These are phyloP conservation scores for Clitopilus passeckerianus DNA, from an alignment of 768 basidiomycete genomes.

Conservation along the genomic window DNA sequence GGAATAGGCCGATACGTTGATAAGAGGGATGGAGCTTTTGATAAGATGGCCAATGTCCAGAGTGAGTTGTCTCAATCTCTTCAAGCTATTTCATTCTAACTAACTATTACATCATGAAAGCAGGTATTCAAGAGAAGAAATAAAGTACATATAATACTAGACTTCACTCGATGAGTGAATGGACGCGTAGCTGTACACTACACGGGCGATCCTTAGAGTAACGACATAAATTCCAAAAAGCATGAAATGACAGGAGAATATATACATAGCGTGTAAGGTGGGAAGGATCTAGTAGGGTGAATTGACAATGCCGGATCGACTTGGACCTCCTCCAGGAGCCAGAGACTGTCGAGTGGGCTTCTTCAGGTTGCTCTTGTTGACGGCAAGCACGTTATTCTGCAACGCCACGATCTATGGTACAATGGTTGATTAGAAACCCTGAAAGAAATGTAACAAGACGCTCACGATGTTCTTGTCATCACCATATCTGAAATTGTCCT, in stretches of 20 bases:
- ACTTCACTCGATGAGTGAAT: neutral
- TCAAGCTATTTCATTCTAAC: neutral
- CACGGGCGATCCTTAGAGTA: neutral
- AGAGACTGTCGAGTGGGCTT: slow-evolving; percentile 77
- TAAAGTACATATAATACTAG: neutral
- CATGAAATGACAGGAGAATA: slow-evolving; percentile 2
- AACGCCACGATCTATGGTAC: slow-evolving; percentile 83
- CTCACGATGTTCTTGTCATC: slow-evolving; percentile 94
- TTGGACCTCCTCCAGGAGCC: slow-evolving; percentile 34
- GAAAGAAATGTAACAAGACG: slow-evolving; percentile 10
- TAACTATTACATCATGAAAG: neutral
- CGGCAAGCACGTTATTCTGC: slow-evolving; percentile 87
- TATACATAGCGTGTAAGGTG: neutral
- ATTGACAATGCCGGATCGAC: slow-evolving; percentile 66
- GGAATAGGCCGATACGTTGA: slow-evolving; percentile 74
- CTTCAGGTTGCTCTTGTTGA: slow-evolving; percentile 91
- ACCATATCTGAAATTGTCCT: slow-evolving; percentile 97
- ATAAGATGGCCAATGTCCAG: slow-evolving; percentile 9
- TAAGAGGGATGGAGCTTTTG: slow-evolving; percentile 43
- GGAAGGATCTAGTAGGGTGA: slow-evolving; percentile 41
- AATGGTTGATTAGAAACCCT: neutral
- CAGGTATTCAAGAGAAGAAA: neutral
- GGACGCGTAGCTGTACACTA: neutral
- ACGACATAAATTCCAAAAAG: neutral
- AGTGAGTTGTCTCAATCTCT: neutral